Evolutionary conservation across 768 basidiomycete genomes (phyloP).

Genomic region (Pleurotus giganteus): DNA sequence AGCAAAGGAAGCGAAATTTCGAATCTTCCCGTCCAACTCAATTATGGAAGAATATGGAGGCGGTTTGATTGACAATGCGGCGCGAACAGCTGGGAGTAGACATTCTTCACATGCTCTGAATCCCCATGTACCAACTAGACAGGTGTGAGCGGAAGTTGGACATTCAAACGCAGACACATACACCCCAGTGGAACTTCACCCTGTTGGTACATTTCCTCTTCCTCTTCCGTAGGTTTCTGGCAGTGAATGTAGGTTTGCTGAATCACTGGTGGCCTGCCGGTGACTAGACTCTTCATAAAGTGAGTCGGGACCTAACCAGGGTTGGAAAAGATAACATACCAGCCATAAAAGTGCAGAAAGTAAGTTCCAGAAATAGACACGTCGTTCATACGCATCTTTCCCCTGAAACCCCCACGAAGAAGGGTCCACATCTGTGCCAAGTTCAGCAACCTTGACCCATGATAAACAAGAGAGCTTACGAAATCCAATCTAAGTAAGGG

Average conservation of each 20-base stretch:
- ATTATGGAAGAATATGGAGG: conserved; percentile 46
- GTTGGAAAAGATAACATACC: conserved; percentile 26
- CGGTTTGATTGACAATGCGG: conserved; percentile 37
- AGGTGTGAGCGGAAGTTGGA: conserved; percentile 1
- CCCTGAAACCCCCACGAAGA: conserved; percentile 48
- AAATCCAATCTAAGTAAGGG: conserved; percentile 36
- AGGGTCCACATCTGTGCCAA: conserved; percentile 44
- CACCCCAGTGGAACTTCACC: conserved; percentile 44
- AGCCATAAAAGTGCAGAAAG: conserved; percentile 49
- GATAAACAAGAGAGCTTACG: conserved; percentile 29
- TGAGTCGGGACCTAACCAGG: neutral
- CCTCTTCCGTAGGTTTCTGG: conserved; percentile 41
- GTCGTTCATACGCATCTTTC: conserved; percentile 50
- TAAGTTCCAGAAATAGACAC: conserved; percentile 56
- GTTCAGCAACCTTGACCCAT: neutral
- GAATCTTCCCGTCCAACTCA: conserved; percentile 49
- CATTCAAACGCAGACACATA: conserved; percentile 24
- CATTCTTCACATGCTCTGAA: conserved; percentile 39
- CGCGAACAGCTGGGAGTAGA: conserved; percentile 39
- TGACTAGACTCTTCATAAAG: conserved; percentile 37
- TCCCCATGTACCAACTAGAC: conserved; percentile 47
- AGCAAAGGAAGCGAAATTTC: conserved; percentile 29
- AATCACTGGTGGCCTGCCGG: conserved; percentile 47
- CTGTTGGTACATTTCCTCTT: conserved; percentile 41
- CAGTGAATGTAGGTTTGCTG: conserved; percentile 43